phyloP scores from a whole-genome alignment of 148 eudicot species.

The Heliamphora exappendiculata region DNA sequence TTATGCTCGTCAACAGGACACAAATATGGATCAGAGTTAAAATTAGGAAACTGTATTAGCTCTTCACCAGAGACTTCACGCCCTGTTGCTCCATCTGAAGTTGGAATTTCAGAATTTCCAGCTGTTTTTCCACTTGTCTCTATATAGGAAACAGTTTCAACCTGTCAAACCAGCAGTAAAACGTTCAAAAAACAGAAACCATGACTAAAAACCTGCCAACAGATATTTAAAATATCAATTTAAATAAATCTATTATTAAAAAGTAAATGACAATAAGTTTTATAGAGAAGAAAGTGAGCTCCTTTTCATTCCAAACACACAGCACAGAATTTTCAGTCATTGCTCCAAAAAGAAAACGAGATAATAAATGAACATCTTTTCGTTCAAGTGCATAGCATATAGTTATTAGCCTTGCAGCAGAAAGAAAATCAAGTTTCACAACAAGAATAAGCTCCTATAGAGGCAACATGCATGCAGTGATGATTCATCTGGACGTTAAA shows the following conservation, averaged over 20 bases:
- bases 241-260: neutral
- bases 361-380: neutral
- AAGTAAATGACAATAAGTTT: neutral
- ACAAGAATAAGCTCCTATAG: conserved; percentile 2
- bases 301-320: neutral
- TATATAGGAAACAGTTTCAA: conserved; percentile 47
- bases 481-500: neutral
- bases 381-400: neutral
- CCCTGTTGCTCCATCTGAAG: conserved; percentile 17
- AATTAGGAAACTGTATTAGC: neutral
- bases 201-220: neutral
- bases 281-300: neutral
- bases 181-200: neutral
- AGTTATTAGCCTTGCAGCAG: neutral
- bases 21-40: conserved; percentile 13
- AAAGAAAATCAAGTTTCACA: neutral
- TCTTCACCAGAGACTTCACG: conserved; percentile 23
- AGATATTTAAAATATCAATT: neutral
- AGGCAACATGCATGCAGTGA: neutral
- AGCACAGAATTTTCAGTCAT: neutral
- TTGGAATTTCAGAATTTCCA: conserved; percentile 18
- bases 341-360: neutral
- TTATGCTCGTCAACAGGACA: conserved; percentile 21
- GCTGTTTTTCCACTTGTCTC: conserved; percentile 18
- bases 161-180: conserved; percentile 38